phyloP scores from a whole-genome alignment of 768 basidiomycete species.

The Boletus patriciae region DNA sequence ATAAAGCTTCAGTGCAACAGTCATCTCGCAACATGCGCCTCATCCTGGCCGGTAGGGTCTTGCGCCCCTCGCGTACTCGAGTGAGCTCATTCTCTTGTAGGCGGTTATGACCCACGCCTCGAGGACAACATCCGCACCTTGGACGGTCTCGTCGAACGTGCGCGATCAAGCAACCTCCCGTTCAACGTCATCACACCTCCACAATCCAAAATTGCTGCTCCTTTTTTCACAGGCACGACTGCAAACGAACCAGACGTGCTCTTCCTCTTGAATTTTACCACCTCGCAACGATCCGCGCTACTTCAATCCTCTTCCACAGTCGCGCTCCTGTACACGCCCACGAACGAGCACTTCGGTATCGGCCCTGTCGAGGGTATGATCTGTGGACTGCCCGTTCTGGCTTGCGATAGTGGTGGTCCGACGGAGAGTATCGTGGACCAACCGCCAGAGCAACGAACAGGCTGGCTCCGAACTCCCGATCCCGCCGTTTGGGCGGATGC shows the following conservation, averaged over 20 bases:
- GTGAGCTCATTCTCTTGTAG: slow-evolving; percentile 38
- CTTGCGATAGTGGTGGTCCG: slow-evolving; percentile 85
- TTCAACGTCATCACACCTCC: slow-evolving; percentile 56
- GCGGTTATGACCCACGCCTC: slow-evolving; percentile 88
- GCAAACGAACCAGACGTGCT: slow-evolving; percentile 58
- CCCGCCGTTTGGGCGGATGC: slow-evolving; percentile 69
- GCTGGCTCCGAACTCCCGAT: slow-evolving; percentile 70
- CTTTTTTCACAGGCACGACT: slow-evolving; percentile 41
- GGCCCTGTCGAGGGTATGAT: slow-evolving; percentile 95
- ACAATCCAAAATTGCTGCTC: slow-evolving; percentile 39
- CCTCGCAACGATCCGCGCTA: slow-evolving; percentile 77
- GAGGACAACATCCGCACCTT: slow-evolving; percentile 81
- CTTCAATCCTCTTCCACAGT: slow-evolving; percentile 65
- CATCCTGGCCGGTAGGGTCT: slow-evolving; percentile 67
- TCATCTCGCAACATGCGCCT: slow-evolving; percentile 53
- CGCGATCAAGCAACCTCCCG: slow-evolving; percentile 53
- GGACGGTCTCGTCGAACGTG: slow-evolving; percentile 56
- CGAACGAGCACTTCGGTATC: slow-evolving; percentile 97
- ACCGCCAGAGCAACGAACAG: slow-evolving; percentile 54
- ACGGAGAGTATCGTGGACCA: slow-evolving; percentile 75
- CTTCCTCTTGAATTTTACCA: slow-evolving; percentile 92
- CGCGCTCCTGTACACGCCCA: slow-evolving; percentile 88
- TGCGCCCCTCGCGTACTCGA: background rate
- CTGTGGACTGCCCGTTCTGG: slow-evolving; percentile 86
- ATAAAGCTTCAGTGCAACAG: slow-evolving; percentile 19